Percentiles rank a stretch among this genome's conserved stretches.
Evolutionary conservation across 2,329 filamentous ascomycete species (phyloP).

Genomic region (Epichloe elymi): DNA sequence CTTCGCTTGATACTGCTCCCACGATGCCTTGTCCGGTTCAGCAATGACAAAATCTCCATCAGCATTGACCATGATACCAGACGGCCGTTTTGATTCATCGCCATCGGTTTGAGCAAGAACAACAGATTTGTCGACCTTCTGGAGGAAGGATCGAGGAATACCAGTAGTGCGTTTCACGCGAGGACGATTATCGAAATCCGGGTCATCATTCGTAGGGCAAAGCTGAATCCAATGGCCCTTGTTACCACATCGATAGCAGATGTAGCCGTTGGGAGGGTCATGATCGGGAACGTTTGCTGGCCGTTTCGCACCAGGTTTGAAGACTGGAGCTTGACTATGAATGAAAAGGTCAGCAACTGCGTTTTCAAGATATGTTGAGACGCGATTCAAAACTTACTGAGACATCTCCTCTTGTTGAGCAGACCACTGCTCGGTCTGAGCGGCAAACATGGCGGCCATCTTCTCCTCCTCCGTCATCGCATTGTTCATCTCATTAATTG

Average conservation of each 20-base stretch:
- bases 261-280: constrained; percentile 83
- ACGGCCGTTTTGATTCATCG: constrained; percentile 71
- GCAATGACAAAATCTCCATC: constrained; percentile 97
- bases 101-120: constrained; percentile 60
- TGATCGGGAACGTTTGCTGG: constrained; percentile 74
- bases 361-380: not conserved
- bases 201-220: constrained; percentile 96
- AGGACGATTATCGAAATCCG: constrained; percentile 85
- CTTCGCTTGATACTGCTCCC: constrained; percentile 95
- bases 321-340: constrained; percentile 46
- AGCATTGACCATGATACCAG: constrained; percentile 93
- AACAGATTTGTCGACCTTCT: constrained; percentile 85
- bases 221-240: constrained; percentile 99
- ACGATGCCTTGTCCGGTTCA: constrained; percentile 86
- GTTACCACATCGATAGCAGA: constrained; percentile 91
- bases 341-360: constrained; percentile 18
- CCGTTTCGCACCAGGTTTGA: constrained; percentile 50
- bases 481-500: constrained; percentile 54
- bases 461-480: constrained; percentile 89
- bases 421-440: constrained; percentile 83
- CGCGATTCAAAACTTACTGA: constrained; percentile 38
- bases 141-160: constrained; percentile 88
- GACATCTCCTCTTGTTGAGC: constrained; percentile 89
- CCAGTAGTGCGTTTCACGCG: constrained; percentile 93
- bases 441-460: constrained; percentile 81